Base-by-base conservation (phyloP, 345 rosid species). In the Eucalyptus sideroxylon region DNA sequence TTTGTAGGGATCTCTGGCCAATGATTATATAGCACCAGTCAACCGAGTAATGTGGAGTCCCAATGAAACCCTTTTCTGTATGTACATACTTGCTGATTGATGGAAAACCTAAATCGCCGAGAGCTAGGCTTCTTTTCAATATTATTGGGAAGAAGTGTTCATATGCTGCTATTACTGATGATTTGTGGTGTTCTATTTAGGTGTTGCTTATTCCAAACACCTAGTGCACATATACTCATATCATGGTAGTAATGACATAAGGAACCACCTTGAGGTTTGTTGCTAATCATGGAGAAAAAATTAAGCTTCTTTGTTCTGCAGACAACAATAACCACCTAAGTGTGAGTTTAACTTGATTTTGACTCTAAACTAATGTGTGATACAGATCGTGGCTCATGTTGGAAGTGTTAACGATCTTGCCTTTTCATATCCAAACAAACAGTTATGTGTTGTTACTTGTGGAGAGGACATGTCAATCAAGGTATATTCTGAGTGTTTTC, bases 361-460 rank as follows among this genome's bases (percentile, higher is more conserved):
- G 34, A 16, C 8, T 85, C 51, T 88, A 44, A 56, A 11, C 44
- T 77, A 62, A 30, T 62, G 45, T 77, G 37, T 50, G 49, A 53
- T 88, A 55, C 89, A 90, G 94, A 89, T 92, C 49, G 94, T 90
- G 16, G 94, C 93, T 88, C 94, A 91, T 91, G 88, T 85, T 37
- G 94, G 91, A 80, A 88, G 94, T 81, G 92, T 91, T 50, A 91
- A 91, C 88, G 93, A 91, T 83, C 81, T 92, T 44, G 93, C 93
- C 40, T 91, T 92, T 80, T 89, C 92, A n/a, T 65, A 90, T 89
- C 91, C 90, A 51, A 91, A 89, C 90, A 87, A 91, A 65, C 94
- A 90, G 69, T 90, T 90, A 45, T 45, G 92, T 91, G 88, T 92
- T 42, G 91, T 92, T 12, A 91, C 94, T 80, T 91, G 92, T 49